Conservation (phyloP, 306 rosid species). For the Malus sylvestris region DNA sequence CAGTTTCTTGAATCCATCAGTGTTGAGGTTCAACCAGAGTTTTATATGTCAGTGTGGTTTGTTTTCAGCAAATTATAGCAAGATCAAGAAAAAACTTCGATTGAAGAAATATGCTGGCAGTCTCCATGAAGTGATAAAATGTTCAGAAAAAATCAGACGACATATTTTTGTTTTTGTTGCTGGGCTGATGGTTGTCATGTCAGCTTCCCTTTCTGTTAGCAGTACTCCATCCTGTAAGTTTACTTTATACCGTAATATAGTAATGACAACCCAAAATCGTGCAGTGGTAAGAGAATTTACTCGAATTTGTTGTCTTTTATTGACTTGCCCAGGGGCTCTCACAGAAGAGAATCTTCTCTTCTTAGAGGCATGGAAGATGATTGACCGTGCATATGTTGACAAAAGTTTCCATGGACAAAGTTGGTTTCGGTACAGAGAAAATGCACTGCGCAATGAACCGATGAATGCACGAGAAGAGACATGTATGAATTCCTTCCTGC, state of each 20-base stretch:
- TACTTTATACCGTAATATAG: background rate
- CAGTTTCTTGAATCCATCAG: slow-evolving; percentile 26
- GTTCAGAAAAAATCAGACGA: slow-evolving; percentile 31
- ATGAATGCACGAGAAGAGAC: slow-evolving; percentile 89
- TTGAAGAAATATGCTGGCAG: slow-evolving; percentile 24
- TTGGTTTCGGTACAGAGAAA: slow-evolving; percentile 96
- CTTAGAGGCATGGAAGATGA: slow-evolving; percentile 94
- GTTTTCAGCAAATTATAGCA: slow-evolving; percentile 29
- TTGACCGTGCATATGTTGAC: slow-evolving; percentile 90
- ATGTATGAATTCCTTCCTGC: slow-evolving; percentile 44
- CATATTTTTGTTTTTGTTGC: slow-evolving; percentile 37
- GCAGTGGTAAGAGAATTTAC: background rate
- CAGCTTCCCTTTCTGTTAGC: slow-evolving; percentile 55
- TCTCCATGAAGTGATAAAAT: slow-evolving; percentile 24
- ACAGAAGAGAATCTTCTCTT: slow-evolving; percentile 88
- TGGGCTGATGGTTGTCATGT: slow-evolving; percentile 65
- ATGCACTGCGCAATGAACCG: slow-evolving; percentile 73
- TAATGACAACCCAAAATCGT: background rate
- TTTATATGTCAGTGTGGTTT: slow-evolving; percentile 25
- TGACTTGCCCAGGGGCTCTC: slow-evolving; percentile 43
- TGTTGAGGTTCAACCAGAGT: slow-evolving; percentile 19
- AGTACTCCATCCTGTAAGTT: slow-evolving; percentile 56
- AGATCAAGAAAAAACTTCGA: background rate
- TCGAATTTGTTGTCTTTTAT: background rate
- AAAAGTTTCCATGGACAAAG: slow-evolving; percentile 89